These are phyloP conservation scores for Saccharomyces hybrid DNA, from an alignment of 1,139 yeast genomes.

Conservation along the genomic window DNA sequence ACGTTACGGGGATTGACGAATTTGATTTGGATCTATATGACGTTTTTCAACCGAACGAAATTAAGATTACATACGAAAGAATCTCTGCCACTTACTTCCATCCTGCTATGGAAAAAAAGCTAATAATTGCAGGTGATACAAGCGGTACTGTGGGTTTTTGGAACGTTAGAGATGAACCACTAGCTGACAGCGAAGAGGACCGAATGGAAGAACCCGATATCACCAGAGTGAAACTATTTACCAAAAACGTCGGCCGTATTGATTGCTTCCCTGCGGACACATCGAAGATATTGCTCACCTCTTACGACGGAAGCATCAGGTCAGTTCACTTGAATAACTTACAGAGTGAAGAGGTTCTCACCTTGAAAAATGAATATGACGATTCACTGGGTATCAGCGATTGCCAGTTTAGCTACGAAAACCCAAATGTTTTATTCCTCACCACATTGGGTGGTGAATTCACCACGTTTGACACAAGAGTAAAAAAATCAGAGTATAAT, in stretches of 20 bases:
- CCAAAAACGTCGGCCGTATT: slow-evolving; percentile 62
- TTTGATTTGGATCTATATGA: slow-evolving; percentile 41
- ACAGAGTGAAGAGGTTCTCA: slow-evolving; percentile 50
- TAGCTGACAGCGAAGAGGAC: slow-evolving; percentile 33
- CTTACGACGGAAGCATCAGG: slow-evolving; percentile 85
- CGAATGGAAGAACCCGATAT: slow-evolving; percentile 48
- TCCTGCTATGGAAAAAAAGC: slow-evolving; percentile 54
- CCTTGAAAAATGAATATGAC: slow-evolving; percentile 46
- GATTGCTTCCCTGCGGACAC: slow-evolving; percentile 45
- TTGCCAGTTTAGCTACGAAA: slow-evolving; percentile 50
- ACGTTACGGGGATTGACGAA: slow-evolving; percentile 6
- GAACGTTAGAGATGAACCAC: slow-evolving; percentile 49
- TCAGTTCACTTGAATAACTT: slow-evolving; percentile 57
- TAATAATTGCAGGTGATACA: slow-evolving; percentile 82
- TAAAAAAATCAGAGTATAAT: slow-evolving; percentile 31
- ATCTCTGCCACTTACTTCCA: slow-evolving; percentile 71
- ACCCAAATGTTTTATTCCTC: slow-evolving; percentile 52
- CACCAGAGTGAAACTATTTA: slow-evolving; percentile 63
- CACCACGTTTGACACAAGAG: slow-evolving; percentile 59
- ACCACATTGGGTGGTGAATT: slow-evolving; percentile 78
- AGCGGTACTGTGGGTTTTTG: slow-evolving; percentile 82
- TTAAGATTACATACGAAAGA: slow-evolving; percentile 65
- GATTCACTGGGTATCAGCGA: slow-evolving; percentile 47
- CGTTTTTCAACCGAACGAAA: slow-evolving; percentile 58
- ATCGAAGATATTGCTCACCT: slow-evolving; percentile 54